phyloP scores from a whole-genome alignment of 2,329 filamentous ascomycete species.

The Penicillium italicum region DNA sequence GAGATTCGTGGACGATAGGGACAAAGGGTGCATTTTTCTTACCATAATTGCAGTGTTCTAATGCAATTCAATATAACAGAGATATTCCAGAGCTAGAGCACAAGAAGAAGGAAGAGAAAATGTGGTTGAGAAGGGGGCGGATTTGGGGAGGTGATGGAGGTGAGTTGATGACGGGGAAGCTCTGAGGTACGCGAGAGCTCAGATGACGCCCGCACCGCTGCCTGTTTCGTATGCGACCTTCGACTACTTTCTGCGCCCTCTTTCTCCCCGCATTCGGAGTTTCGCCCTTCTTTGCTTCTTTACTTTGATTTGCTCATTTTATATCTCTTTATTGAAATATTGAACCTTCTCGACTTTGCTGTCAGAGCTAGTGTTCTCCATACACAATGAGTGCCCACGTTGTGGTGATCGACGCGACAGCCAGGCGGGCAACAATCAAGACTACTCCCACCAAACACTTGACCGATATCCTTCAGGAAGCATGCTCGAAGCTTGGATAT shows the following conservation, averaged over 20 bases:
- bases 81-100: slow-evolving; percentile 13
- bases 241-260: slow-evolving; percentile 28
- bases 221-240: slow-evolving; percentile 24
- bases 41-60: slow-evolving; percentile 24
- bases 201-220: slow-evolving; percentile 36
- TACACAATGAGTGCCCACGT: slow-evolving; percentile 77
- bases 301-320: neutral
- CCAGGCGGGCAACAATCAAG: slow-evolving; percentile 75
- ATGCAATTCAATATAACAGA: slow-evolving; percentile 13
- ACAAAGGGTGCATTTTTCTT: slow-evolving; percentile 15
- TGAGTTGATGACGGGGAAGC: slow-evolving; percentile 30
- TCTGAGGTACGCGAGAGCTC: slow-evolving; percentile 29
- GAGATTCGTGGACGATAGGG: slow-evolving; percentile 11
- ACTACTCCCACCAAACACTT: slow-evolving; percentile 77
- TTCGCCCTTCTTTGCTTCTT: neutral
- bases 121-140: slow-evolving; percentile 15
- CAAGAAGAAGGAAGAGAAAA: slow-evolving; percentile 7
- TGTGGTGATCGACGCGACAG: slow-evolving; percentile 76
- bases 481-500: slow-evolving; percentile 76
- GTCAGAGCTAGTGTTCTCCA: neutral
- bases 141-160: slow-evolving; percentile 17
- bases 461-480: slow-evolving; percentile 80
- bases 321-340: neutral
- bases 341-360: neutral
- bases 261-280: slow-evolving; percentile 9